Percentiles rank a stretch among this genome's conserved stretches.
Evolutionary conservation across 345 rosid genomes (phyloP).

Genomic region (Dipteronia dyeriana): DNA sequence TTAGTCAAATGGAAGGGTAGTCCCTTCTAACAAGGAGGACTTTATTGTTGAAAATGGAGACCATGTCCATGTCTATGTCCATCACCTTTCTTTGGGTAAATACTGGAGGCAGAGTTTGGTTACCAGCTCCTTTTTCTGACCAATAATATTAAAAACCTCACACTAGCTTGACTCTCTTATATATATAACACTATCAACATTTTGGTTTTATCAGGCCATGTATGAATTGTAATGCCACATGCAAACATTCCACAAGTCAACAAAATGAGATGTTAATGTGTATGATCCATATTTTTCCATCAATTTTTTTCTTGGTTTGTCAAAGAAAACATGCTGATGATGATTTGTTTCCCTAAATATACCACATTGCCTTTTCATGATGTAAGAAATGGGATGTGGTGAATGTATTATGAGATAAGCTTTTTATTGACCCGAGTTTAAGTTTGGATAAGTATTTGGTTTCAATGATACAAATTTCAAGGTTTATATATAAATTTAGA

Average conservation of each 20-base stretch:
- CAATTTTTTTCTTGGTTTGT: constrained; percentile 7
- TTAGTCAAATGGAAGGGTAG: constrained; percentile 41
- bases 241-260: constrained; percentile 16
- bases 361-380: background rate
- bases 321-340: constrained; percentile 11
- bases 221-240: constrained; percentile 9
- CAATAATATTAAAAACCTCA: constrained; percentile 15
- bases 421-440: too few species aligned
- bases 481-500: too few species aligned
- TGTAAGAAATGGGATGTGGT: too few species aligned
- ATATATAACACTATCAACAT: too few species aligned
- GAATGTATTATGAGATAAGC: too few species aligned
- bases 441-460: too few species aligned
- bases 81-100: constrained; percentile 15
- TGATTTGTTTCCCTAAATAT: constrained; percentile 11
- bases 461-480: too few species aligned
- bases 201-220: too few species aligned
- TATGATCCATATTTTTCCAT: background rate
- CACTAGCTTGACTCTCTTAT: constrained; percentile 19
- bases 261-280: constrained; percentile 9
- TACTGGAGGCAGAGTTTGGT: constrained; percentile 48
- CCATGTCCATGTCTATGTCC: background rate
- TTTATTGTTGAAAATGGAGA: constrained; percentile 31
- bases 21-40: constrained; percentile 33
- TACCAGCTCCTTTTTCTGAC: constrained; percentile 53